Evolutionary conservation across 441 rosid species (phyloP).

Genomic region (Isatis lusitanica): DNA sequence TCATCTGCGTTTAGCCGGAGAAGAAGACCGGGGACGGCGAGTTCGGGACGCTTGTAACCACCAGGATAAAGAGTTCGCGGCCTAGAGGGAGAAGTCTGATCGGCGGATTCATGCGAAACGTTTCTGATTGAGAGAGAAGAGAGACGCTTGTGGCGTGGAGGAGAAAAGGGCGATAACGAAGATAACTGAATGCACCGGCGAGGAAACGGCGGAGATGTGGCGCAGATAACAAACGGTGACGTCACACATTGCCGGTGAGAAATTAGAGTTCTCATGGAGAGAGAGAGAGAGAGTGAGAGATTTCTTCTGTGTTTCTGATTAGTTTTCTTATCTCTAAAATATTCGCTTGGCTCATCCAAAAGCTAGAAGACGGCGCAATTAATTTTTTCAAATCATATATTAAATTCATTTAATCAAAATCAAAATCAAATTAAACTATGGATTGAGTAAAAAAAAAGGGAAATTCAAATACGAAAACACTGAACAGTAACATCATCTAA

Average conservation of each 20-base stretch:
- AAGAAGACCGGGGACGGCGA: constrained; percentile 67
- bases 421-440: not conserved
- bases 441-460: not conserved
- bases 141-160: constrained; percentile 24
- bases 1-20: constrained; percentile 69
- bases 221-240: constrained; percentile 32
- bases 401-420: not conserved
- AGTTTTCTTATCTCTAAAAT: constrained; percentile 36
- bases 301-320: constrained; percentile 33
- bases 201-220: constrained; percentile 14
- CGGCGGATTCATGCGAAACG: constrained; percentile 37
- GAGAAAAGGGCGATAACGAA: constrained; percentile 11
- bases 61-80: constrained; percentile 80
- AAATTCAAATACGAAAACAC: not conserved
- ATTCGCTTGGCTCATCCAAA: constrained; percentile 16
- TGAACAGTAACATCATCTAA: not conserved
- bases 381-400: not conserved
- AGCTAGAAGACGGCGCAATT: constrained; percentile 18
- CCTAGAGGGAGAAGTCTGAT: constrained; percentile 47
- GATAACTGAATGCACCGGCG: constrained; percentile 1
- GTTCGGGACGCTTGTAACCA: constrained; percentile 85
- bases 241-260: constrained; percentile 32
- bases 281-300: constrained; percentile 8
- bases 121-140: constrained; percentile 43
- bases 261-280: constrained; percentile 31